phyloP scores from a whole-genome alignment of 352 stramenopile genomes.

The Plasmopara viticola region DNA sequence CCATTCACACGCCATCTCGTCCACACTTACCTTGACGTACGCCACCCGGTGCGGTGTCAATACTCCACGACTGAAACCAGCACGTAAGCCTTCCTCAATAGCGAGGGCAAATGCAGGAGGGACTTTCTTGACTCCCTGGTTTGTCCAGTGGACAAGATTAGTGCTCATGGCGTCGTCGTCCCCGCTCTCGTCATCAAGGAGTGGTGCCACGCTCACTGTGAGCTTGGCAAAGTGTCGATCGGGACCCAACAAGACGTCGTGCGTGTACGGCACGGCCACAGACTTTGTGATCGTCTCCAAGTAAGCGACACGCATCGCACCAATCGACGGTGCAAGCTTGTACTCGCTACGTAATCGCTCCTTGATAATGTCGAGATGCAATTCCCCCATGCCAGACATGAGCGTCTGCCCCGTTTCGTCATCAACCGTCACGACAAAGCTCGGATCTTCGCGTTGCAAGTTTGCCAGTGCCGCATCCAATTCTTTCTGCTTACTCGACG shows the following conservation, averaged over 20 bases:
- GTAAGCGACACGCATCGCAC: constrained; percentile 88
- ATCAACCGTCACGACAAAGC: constrained; percentile 93
- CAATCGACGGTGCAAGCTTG: constrained; percentile 77
- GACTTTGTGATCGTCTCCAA: constrained; percentile 72
- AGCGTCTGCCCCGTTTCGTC: constrained; percentile 97
- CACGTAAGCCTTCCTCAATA: constrained; percentile 59
- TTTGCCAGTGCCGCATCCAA: constrained; percentile 78
- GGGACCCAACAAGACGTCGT: constrained; percentile 63
- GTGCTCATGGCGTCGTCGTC: constrained; percentile 30
- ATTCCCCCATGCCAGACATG: constrained; percentile 93
- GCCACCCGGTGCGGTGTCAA: constrained; percentile 54
- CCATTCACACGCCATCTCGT: constrained; percentile 53
- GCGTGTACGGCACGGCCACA: constrained; percentile 34
- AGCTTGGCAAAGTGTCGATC: constrained; percentile 73
- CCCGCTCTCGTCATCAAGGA: constrained; percentile 28
- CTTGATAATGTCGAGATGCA: constrained; percentile 92
- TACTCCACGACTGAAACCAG: constrained; percentile 51
- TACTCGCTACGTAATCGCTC: constrained; percentile 88
- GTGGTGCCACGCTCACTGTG: constrained; percentile 38
- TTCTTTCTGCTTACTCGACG: constrained; percentile 75
- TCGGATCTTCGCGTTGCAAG: constrained; percentile 92
- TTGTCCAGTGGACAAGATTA: constrained; percentile 55
- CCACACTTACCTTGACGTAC: constrained; percentile 57
- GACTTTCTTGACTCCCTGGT: constrained; percentile 46
- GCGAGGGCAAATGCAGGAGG: constrained; percentile 56